Conservation (phyloP, 1,284 basidiomycete genomes). For the Boletellus deceptivus region DNA sequence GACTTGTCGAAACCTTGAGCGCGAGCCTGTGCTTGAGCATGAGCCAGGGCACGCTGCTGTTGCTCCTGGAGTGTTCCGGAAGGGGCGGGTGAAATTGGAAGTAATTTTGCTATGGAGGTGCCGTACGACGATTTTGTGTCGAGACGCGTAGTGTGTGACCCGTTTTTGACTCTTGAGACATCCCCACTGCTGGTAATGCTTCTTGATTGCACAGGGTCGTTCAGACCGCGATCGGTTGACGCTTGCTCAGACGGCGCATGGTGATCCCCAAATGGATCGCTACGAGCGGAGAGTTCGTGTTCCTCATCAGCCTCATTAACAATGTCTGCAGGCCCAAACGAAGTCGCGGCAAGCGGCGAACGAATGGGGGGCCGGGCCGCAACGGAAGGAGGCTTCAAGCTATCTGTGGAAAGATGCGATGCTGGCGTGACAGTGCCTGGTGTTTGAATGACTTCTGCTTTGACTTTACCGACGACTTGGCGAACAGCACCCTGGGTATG, state of each 20-base stretch:
- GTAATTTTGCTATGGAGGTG: constrained; percentile 59
- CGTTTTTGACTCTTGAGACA: constrained; percentile 63
- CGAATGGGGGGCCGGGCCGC: constrained; percentile 45
- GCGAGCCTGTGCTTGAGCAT: constrained; percentile 56
- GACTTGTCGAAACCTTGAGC: constrained; percentile 47
- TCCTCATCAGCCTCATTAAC: constrained; percentile 52
- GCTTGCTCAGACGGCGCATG: constrained; percentile 46
- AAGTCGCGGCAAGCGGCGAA: constrained; percentile 67
- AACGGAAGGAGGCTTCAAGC: constrained; percentile 39
- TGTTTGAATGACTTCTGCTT: constrained; percentile 73
- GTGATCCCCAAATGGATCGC: constrained; percentile 66
- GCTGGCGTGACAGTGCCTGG: constrained; percentile 39
- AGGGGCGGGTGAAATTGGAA: constrained; percentile 42
- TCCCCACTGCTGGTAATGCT: constrained; percentile 62
- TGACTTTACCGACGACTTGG: constrained; percentile 71
- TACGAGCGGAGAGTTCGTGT: constrained; percentile 33
- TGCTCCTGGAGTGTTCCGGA: constrained; percentile 53
- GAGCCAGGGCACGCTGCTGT: constrained; percentile 56
- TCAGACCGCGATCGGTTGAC: constrained; percentile 35
- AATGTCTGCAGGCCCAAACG: constrained; percentile 70
- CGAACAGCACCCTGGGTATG: constrained; percentile 61
- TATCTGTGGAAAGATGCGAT: constrained; percentile 34
- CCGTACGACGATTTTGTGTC: constrained; percentile 48
- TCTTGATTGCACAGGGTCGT: constrained; percentile 52
- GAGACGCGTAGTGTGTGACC: constrained; percentile 39